Conservation (phyloP, 768 basidiomycete species). For the Pleurotus tuber-regium region DNA sequence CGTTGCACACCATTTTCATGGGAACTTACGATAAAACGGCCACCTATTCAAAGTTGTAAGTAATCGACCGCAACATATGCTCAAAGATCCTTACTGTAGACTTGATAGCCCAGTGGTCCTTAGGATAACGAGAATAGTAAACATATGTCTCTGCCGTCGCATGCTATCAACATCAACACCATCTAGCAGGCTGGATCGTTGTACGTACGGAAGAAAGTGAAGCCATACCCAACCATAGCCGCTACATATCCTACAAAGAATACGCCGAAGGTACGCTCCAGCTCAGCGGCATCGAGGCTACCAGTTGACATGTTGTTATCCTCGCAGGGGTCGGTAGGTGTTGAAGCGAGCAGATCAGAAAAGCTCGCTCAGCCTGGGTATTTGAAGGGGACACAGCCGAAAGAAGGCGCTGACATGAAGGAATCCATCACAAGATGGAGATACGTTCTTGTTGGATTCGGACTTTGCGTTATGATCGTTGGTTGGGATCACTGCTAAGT, state of each 20-base stretch:
- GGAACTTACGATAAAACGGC: background rate
- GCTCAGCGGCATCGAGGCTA: slow-evolving; percentile 11
- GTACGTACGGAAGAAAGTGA: slow-evolving; percentile 28
- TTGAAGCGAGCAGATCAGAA: background rate
- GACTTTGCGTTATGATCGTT: no score
- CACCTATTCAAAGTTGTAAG: slow-evolving; percentile 7
- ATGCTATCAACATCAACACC: background rate
- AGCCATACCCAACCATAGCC: slow-evolving; percentile 24
- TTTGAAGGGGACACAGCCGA: no score
- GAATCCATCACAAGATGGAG: no score
- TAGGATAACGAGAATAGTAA: slow-evolving; percentile 24
- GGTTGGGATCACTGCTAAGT: no score
- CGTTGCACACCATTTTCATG: no score
- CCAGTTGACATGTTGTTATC: slow-evolving; percentile 6
- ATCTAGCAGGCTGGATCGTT: background rate
- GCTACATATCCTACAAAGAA: slow-evolving; percentile 27
- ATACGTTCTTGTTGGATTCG: no score
- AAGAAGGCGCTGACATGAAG: no score
- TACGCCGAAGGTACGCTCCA: slow-evolving; percentile 25
- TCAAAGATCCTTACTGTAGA: slow-evolving; percentile 17
- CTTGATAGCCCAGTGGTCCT: slow-evolving; percentile 17
- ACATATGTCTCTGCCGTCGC: slow-evolving; percentile 23
- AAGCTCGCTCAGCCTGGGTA: no score
- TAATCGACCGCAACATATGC: slow-evolving; percentile 14
- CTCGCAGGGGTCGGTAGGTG: background rate